Evolutionary conservation across 805 yeast species (phyloP).

Genomic region (Candida coleopterorum): DNA sequence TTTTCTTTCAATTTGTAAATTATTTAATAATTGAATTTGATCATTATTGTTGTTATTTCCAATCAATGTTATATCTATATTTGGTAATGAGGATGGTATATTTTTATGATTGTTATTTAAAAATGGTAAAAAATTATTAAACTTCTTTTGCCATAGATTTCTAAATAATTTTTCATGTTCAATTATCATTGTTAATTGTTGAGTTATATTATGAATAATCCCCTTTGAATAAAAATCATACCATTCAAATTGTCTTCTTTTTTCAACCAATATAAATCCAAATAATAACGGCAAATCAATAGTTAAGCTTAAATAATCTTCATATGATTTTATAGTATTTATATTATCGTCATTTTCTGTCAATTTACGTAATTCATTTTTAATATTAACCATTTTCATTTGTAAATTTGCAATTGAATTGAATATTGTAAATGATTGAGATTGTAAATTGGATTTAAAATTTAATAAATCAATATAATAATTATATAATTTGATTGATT

Average conservation of each 20-base stretch:
- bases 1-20: conserved; percentile 27
- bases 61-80: conserved; percentile 34
- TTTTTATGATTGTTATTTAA: conserved; percentile 3
- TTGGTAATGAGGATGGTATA: conserved; percentile 18
- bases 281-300: conserved; percentile 68
- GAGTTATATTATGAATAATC: conserved; percentile 43
- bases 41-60: too few species aligned
- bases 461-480: conserved; percentile 28
- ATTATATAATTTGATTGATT: conserved; percentile 30
- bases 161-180: conserved; percentile 55
- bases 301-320: conserved; percentile 39
- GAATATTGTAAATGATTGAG: conserved; percentile 22
- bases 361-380: conserved; percentile 22
- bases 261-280: conserved; percentile 64
- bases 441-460: conserved; percentile 23
- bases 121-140: conserved; percentile 39
- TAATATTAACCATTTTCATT: conserved; percentile 32
- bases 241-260: conserved; percentile 58
- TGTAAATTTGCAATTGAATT: conserved; percentile 32
- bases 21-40: conserved; percentile 27
- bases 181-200: conserved; percentile 51
- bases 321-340: conserved; percentile 18
- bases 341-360: conserved; percentile 17
- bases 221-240: conserved; percentile 37
- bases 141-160: conserved; percentile 59